Evolutionary conservation across 495 filamentous ascomycete genomes (phyloP).

Genomic region (Parathielavia appendiculata): DNA sequence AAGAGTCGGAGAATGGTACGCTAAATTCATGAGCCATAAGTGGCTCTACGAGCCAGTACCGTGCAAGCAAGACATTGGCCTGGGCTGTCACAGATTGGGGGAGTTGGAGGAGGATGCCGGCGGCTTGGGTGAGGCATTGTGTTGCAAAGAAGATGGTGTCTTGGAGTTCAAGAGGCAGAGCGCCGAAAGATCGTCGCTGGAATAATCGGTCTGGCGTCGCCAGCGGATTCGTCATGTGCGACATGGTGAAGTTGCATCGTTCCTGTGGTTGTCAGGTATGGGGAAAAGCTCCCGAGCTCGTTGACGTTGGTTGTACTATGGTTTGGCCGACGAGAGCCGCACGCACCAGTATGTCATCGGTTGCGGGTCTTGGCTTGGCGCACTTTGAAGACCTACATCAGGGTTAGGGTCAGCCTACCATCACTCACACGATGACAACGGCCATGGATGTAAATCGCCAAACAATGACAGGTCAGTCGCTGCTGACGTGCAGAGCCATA

Average conservation of each 20-base stretch:
- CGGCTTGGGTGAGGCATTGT: conserved; percentile 77
- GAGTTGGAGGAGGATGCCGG: conserved; percentile 77
- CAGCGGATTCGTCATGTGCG: conserved; percentile 73
- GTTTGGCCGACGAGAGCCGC: not conserved
- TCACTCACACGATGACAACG: not conserved
- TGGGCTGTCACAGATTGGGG: conserved; percentile 87
- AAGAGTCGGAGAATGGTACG: conserved; percentile 22
- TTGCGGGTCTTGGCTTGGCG: too few relatives aligned
- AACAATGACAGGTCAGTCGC: not conserved
- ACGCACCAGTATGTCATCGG: too few relatives aligned
- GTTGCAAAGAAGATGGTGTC: conserved; percentile 61
- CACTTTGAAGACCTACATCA: not conserved
- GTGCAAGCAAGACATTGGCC: conserved; percentile 79
- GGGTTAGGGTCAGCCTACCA: not conserved
- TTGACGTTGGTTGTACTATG: not conserved
- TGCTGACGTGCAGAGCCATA: too few relatives aligned
- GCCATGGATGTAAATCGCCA: not conserved
- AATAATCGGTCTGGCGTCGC: conserved; percentile 77
- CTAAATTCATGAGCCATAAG: conserved; percentile 46
- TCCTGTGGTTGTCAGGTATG: not conserved
- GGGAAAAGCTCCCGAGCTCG: not conserved
- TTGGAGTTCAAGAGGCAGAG: conserved; percentile 74
- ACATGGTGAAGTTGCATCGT: conserved; percentile 31
- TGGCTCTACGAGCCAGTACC: conserved; percentile 68
- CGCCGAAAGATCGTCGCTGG: conserved; percentile 48